Conservation (phyloP, 139 green algal species). For the Desmodesmus armatus region DNA sequence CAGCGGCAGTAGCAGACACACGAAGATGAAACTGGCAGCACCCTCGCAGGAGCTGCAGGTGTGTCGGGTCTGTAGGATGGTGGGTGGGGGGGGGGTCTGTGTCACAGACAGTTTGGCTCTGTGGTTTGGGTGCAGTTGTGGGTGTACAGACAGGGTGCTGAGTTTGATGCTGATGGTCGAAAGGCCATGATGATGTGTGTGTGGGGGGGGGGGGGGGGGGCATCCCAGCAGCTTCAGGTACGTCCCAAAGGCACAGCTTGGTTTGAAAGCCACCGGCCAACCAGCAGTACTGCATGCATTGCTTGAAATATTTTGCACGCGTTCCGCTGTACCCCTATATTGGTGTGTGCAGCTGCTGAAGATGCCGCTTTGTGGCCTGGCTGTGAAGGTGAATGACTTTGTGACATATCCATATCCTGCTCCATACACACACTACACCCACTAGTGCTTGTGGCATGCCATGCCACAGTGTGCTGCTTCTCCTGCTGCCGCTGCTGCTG, state of each 20-base stretch:
- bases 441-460: background rate
- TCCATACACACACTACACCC: background rate
- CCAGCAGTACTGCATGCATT: background rate
- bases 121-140: background rate
- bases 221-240: background rate
- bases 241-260: too few species aligned
- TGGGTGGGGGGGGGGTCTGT: too few species aligned
- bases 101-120: too few species aligned
- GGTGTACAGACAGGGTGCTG: background rate
- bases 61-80: too few species aligned
- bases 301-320: background rate
- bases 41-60: slow-evolving; percentile 12
- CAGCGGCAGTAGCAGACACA: background rate
- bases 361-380: too few species aligned
- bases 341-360: too few species aligned
- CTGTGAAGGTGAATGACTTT: too few species aligned
- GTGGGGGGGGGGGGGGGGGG: background rate
- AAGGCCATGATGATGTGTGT: background rate
- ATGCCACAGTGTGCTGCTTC: background rate
- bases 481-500: background rate
- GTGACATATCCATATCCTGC: background rate
- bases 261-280: too few species aligned
- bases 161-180: background rate
- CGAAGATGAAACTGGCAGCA: slow-evolving; percentile 1
- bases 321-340: too few species aligned